Base-by-base conservation (phyloP, 257 asterid genomes). In the Solanum ossicruentum region DNA sequence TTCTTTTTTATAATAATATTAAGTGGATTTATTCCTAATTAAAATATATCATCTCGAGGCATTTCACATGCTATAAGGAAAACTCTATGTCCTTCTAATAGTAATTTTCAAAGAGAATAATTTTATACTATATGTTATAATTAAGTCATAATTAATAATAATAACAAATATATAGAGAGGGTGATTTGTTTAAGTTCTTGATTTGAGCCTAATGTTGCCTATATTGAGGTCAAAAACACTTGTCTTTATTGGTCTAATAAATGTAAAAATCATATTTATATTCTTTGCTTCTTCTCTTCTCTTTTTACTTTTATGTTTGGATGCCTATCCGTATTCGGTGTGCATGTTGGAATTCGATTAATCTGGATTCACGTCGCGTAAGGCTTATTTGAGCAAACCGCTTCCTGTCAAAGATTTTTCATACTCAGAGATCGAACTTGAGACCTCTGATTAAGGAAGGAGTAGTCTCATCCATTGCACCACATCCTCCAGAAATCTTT, bases 61-160 rank as follows among this genome's bases (percentile, higher is more conserved):
- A 85, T 47, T 85, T 86, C 90, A 86, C 88, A 86, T 90, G 87
- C 54, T 66, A 39, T 70, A 82, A 63, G 84, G 85, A 88, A 49
- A 26, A 26, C 26, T 77, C 26, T 26, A 6, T 26, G 65, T 52
- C 10, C 82, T 75, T 75, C 41, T 57, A 77, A 36, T 36, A 36
- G 5, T 36, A 36, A 26, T 77, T 77, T 51, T 77, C 65, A 51
- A 2, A 26, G 26, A 15, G 43, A 26, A 77, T 77, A 51, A 26
- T 77, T 49, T 15, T 23, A 77, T 23, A 23, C 61, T 6, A 63
- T 63, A 12, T 51, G 10, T 3, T 49, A 23, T 51, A 32, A 32
- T 32, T 32, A 75, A 51, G 9, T 49, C 23, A 12, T 12, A 47
- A 77, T 15, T 77, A 39, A 77, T 77, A 77, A 28, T 2, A 28